Base-by-base conservation (phyloP, 2,329 filamentous ascomycete genomes). In the Drechslerella coelobrocha region DNA sequence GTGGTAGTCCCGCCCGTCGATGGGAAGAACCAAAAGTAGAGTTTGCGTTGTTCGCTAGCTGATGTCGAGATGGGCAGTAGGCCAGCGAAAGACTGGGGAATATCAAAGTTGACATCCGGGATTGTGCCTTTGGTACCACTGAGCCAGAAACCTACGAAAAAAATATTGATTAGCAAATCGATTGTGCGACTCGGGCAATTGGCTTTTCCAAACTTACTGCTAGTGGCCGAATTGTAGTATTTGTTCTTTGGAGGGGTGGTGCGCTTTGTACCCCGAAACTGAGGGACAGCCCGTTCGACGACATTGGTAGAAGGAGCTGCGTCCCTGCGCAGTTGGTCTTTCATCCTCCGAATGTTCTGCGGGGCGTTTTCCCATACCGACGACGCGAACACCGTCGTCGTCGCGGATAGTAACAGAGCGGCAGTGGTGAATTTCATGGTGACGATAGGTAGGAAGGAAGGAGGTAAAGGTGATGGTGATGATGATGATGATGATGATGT, bases 11-110 rank as follows among this genome's bases (percentile, higher is more conserved):
- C 84, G 0, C 80, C 80, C 0, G 85, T 84, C 7, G 66, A 68
- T 0, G 86, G 86, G 63, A 87, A 88, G 79, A 88, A 88, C 85
- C 85, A 89, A 75, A 87, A 89, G 78, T 83, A 89, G 0, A 89
- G 77, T 72, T 87, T 78, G 39, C 82, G 78, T 0, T 78, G 79
- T 76, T 85, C 85, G 37, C 83, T 76, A 0, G 80, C 77, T 14
- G 80, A 76, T 37, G 79, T 78, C 1, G 82, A 82, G 56, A 89
- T 85, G 4, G 87, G 85, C 26, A 89, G 77, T 17, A 84, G 77
- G 17, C 86, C 86, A n/a, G 86, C 83, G 73, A 88, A 88, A 0
- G 84, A 86, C 78, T 89, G 86, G 59, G 84, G 84, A 43, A 90
- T 80, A 72, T 91, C 88, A 71, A 89, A 92, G 24, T 83, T 76